Evolutionary conservation across 1,284 basidiomycete genomes (phyloP).

Genomic region (Fomes fomentarius): DNA sequence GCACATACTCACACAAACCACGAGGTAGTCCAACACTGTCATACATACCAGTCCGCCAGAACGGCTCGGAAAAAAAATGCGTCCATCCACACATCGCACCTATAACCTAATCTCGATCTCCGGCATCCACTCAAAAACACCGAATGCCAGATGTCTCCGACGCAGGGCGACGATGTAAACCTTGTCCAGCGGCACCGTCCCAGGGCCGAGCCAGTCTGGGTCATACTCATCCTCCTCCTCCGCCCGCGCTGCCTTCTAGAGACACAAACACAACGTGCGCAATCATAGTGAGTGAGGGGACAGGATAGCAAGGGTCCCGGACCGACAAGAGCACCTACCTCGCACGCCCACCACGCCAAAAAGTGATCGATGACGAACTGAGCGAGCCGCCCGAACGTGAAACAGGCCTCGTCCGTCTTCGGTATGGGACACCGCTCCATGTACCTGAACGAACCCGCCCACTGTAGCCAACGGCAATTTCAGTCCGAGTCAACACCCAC

Average conservation of each 20-base stretch:
- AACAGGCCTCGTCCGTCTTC: neutral
- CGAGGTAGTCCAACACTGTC: too few species aligned
- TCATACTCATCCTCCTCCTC: neutral
- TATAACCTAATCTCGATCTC: conserved; percentile 1
- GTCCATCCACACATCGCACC: neutral
- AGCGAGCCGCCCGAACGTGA: neutral
- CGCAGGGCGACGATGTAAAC: neutral
- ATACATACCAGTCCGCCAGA: too few species aligned
- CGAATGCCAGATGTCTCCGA: neutral
- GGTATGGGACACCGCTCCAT: neutral
- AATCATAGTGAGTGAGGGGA: too few species aligned
- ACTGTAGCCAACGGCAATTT: neutral
- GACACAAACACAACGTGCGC: too few species aligned
- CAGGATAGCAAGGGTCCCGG: too few species aligned
- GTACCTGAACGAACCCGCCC: neutral
- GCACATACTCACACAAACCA: too few species aligned
- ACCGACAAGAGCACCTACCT: neutral
- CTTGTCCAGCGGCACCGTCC: neutral
- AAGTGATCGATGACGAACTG: neutral
- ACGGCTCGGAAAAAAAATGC: too few species aligned
- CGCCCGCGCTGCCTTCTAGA: neutral
- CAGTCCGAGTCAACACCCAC: neutral
- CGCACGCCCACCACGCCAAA: conserved; percentile 1
- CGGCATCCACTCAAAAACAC: conserved; percentile 6
- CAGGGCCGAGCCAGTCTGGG: neutral